Conservation (phyloP, 192 early-diverging fungal species). For the Coemansia sp. region DNA sequence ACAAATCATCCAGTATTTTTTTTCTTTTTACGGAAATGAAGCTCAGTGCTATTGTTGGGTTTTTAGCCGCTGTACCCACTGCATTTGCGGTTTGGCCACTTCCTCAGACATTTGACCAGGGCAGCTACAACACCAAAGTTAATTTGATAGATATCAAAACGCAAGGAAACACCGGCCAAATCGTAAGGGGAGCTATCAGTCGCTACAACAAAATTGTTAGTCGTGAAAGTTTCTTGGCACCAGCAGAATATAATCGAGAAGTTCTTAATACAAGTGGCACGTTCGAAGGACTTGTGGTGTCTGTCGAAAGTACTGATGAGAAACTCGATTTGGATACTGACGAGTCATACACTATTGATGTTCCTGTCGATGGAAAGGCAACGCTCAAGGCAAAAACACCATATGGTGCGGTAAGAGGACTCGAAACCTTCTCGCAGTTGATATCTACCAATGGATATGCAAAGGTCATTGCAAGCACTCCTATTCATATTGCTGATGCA, state of each 20-base stretch:
- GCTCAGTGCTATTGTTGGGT: constrained; percentile 30
- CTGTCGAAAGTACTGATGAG: constrained; percentile 31
- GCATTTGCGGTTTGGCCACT: constrained; percentile 47
- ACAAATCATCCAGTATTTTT: not conserved
- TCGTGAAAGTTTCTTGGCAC: constrained; percentile 37
- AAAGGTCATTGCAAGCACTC: constrained; percentile 58
- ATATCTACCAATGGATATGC: constrained; percentile 53
- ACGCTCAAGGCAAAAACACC: constrained; percentile 59
- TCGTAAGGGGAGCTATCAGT: constrained; percentile 25
- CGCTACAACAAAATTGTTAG: constrained; percentile 42
- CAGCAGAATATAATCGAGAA: constrained; percentile 41
- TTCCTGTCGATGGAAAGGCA: constrained; percentile 57
- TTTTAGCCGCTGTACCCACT: constrained; percentile 31
- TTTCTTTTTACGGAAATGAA: constrained; percentile 17
- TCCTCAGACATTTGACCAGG: constrained; percentile 29
- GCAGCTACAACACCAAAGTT: constrained; percentile 33
- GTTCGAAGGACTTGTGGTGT: constrained; percentile 24
- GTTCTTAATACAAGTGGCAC: constrained; percentile 26
- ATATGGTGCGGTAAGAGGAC: constrained; percentile 67
- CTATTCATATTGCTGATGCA: constrained; percentile 61
- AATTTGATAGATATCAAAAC: constrained; percentile 21
- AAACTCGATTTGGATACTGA: constrained; percentile 57
- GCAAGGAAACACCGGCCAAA: constrained; percentile 15
- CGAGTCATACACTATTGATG: constrained; percentile 68
- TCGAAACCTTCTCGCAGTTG: constrained; percentile 74